Evolutionary conservation across 2,329 filamentous ascomycete species (phyloP), one percentile per base, ranked within the genome.

Genomic region (Colletotrichum sojae): DNA sequence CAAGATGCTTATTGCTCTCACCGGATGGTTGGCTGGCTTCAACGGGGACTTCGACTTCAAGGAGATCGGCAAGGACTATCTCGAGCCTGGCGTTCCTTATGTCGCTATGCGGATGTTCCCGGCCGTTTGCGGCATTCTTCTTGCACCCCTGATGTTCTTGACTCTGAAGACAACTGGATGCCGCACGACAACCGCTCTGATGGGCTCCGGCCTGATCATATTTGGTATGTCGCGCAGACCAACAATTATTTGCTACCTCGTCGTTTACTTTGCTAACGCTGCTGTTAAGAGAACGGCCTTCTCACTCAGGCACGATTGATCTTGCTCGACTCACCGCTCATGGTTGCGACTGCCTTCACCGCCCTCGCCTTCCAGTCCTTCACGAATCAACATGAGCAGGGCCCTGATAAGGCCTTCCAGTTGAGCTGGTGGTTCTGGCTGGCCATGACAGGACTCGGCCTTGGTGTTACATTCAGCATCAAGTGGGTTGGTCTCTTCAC

Each of bases 401-500:
- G 96, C 20, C 95, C 95, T 10, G 85, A 89, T 16, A 93, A 94
- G 82, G 95, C 96, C 20, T 99, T 99, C 83, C 86, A 91, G 73
- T 88, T 92, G 9, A 91, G 90, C 76, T 99, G 96, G 96, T 99
- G 96, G 96, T 98, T 98, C 84, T 99, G 96, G 95, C 88, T 99
- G 63, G 87, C 88, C 66, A 90, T 94, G 78, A 97, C 93, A 52
- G 96, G 96, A 75, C 83, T 99, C 51, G 93, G 92, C 45, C 86
- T 99, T 58, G 96, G 96, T 71, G 91, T 95, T 58, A 98, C 96
- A 8, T 89, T 91, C 71, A 98, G 95, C 83, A 95, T 98, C 77
- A 99, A 99, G 85, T 99, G 96, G 96, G 96, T 99, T 77, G 96
- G 96, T 58, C 87, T 99, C 60, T 98, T 99, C 85, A 99, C 96